Conservation (phyloP, 768 basidiomycete genomes). For the Lentinus brumalis region DNA sequence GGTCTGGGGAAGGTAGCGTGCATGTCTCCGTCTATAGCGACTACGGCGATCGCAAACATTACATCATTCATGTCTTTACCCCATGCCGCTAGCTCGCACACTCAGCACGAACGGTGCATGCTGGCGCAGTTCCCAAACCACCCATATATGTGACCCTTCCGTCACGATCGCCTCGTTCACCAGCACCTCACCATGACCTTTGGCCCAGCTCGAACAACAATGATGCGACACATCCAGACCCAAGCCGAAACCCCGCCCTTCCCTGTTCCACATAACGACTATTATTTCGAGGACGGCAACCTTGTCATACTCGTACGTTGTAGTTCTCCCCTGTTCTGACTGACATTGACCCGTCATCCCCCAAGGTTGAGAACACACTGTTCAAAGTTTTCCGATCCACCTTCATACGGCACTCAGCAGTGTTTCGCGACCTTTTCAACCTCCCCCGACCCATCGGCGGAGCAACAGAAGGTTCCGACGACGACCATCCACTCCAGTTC, state of each 20-base stretch:
- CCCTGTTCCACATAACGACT: slow-evolving; percentile 32
- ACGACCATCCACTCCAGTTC: slow-evolving; percentile 36
- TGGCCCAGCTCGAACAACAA: background rate
- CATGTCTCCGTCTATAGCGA: too few species aligned
- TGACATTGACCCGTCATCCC: background rate
- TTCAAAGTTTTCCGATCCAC: slow-evolving; percentile 65
- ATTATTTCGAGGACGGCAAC: slow-evolving; percentile 57
- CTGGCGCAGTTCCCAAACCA: background rate
- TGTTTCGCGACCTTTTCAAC: slow-evolving; percentile 28
- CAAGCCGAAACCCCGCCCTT: slow-evolving; percentile 16
- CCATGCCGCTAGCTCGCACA: too few species aligned
- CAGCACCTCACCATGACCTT: slow-evolving; percentile 1
- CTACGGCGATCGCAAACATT: too few species aligned
- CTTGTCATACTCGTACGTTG: slow-evolving; percentile 51
- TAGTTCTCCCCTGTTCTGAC: background rate
- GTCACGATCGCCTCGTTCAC: too few species aligned
- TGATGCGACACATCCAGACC: background rate
- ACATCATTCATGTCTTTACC: too few species aligned
- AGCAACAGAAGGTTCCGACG: slow-evolving; percentile 26
- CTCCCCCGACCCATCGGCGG: slow-evolving; percentile 21
- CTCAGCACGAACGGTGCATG: slow-evolving; percentile 1
- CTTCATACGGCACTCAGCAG: slow-evolving; percentile 58
- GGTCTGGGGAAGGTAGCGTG: too few species aligned
- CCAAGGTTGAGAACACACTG: slow-evolving; percentile 55
- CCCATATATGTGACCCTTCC: background rate